phyloP scores from a whole-genome alignment of 768 basidiomycete genomes.

The Kwoniella shandongensis region DNA sequence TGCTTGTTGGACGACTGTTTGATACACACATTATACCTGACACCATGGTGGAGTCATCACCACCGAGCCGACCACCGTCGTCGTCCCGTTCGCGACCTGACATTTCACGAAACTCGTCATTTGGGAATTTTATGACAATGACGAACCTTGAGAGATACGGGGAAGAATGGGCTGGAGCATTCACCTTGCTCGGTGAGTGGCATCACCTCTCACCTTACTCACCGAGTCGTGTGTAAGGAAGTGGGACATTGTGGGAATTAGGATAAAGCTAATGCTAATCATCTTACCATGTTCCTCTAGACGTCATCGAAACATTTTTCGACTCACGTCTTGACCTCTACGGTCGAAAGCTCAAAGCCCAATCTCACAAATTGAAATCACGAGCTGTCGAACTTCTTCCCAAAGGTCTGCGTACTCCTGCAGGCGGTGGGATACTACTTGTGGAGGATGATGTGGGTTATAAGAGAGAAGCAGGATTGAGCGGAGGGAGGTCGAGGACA shows the following conservation, averaged over 20 bases:
- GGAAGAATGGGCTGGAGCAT: conserved; percentile 67
- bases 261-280: too few relatives aligned
- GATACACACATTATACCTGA: too few relatives aligned
- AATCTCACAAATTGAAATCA: conserved; percentile 76
- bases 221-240: not conserved
- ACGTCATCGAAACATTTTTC: conserved; percentile 92
- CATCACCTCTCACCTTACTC: not conserved
- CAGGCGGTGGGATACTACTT: conserved; percentile 31
- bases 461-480: not conserved
- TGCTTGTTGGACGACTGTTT: too few relatives aligned
- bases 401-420: conserved; percentile 57
- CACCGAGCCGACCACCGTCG: not conserved
- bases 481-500: conserved; percentile 1
- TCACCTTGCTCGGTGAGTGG: conserved; percentile 75
- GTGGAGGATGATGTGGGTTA: conserved; percentile 29
- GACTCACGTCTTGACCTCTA: conserved; percentile 65
- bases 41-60: too few relatives aligned
- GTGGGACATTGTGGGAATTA: too few relatives aligned
- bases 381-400: conserved; percentile 75
- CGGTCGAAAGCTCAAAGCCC: conserved; percentile 78
- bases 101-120: conserved; percentile 23
- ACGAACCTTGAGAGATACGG: conserved; percentile 52
- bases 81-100: conserved; percentile 4
- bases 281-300: conserved; percentile 55
- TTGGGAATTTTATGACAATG: conserved; percentile 23